Evolutionary conservation across 768 basidiomycete genomes (phyloP).

Genomic region (Tephrocybe rancida): DNA sequence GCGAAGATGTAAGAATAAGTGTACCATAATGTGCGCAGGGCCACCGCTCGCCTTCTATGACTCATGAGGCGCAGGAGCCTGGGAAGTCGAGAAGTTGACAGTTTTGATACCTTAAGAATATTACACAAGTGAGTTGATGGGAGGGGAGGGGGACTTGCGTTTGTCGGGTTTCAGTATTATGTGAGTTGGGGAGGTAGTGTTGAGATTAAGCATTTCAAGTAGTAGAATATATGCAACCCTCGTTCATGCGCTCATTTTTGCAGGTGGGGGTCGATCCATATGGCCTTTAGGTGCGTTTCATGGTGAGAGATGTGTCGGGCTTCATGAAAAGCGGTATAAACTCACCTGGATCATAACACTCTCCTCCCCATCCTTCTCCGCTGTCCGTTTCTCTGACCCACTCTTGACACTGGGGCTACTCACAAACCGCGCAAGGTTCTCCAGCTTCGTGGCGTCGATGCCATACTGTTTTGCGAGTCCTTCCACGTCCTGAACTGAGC

Average conservation of each 20-base stretch:
- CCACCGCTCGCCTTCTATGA: too few relatives aligned
- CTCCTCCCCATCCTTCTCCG: slow-evolving; percentile 61
- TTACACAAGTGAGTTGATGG: too few relatives aligned
- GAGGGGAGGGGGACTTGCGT: too few relatives aligned
- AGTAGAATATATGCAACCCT: background rate
- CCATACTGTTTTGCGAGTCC: slow-evolving; percentile 55
- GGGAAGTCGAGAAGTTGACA: too few relatives aligned
- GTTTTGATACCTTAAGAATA: too few relatives aligned
- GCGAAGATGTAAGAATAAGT: too few relatives aligned
- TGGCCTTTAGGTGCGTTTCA: slow-evolving; percentile 33
- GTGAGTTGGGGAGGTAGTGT: too few relatives aligned
- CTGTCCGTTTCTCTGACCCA: slow-evolving; percentile 41
- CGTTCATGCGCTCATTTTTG: slow-evolving; percentile 16
- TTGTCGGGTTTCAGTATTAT: too few relatives aligned
- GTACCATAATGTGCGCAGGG: too few relatives aligned
- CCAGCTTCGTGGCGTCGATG: slow-evolving; percentile 54
- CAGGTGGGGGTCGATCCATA: slow-evolving; percentile 43
- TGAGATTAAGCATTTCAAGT: too few relatives aligned
- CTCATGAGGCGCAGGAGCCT: too few relatives aligned
- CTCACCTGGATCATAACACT: slow-evolving; percentile 52
- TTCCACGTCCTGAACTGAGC: slow-evolving; percentile 42
- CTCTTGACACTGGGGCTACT: slow-evolving; percentile 65
- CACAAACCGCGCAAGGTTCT: slow-evolving; percentile 55
- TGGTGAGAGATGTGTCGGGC: slow-evolving; percentile 1
- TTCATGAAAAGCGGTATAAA: background rate